Base-by-base conservation (phyloP, 306 rosid species). In the Cicer yamashitae region DNA sequence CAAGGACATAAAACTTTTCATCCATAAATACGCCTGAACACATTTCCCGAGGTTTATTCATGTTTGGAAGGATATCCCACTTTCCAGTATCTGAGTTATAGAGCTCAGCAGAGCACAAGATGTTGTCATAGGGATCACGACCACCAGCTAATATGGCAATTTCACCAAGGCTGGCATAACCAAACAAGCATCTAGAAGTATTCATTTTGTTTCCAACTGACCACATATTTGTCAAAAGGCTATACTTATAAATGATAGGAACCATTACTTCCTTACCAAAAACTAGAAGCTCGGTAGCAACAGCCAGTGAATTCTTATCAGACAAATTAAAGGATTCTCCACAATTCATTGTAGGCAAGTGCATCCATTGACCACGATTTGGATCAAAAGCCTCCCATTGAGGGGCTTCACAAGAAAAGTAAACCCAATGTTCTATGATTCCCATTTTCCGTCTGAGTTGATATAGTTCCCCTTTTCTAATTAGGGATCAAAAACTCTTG, bases 61-160 rank as follows among this genome's bases (percentile, higher is more conserved):
- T 86, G 81, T 70, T 79, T 1, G 91, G 96, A 74, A 93, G 93
- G 51, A 37, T 81, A 76, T 30, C 80, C 98, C 98, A 91, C 8
- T 20, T 74, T 71, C 84, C 86, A 1, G 85, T 91, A 18, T 85
- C 90, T 0, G 93, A 85, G 80, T 91, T 86, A 64, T 89, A 93
- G 15, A 88, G 88, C 88, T 93, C 98, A 8, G 86, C 93, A 10
- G 87, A 79, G 14, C 64, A 80, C 80, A 88, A 80, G 54, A 87
- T 76, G 7, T 82, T 86, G 43, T 93, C 96, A 0, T 0, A 1
- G 18, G 81, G 73, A 65, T 88, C 87, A 67, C 88, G 81, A 48
- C 98, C 98, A 41, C 98, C 96, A 6, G 96, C 98, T 7, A 91
- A n/a, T 66, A 93, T 89, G 10, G 90, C 98, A 1, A 89, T 84